Conservation (phyloP, 176 grass and related monocot species). For the Zea mays region Zm-B73-REFERENCE-NAM-5.0 NC_050098.1:147110501-147111000, state of each 20-base stretch:
- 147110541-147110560: neutral
- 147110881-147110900: no score
- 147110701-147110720: neutral
- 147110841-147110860: neutral
- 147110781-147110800: neutral
- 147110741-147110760: neutral
- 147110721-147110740: neutral
- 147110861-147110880: no score
- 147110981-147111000: slow-evolving; percentile 75
- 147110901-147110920: no score
- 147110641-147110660: neutral
- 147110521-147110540: neutral
- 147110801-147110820: neutral
- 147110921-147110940: neutral
- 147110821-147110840: neutral
- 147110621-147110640: neutral
- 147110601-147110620: neutral
- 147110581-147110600: neutral
- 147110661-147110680: neutral
- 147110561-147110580: neutral
- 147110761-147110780: neutral
- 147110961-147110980: slow-evolving; percentile 91
- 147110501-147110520: neutral
- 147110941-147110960: slow-evolving; percentile 80
- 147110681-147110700: neutral